These are phyloP conservation scores for Termitomyces sp. DNA, from an alignment of 768 basidiomycete genomes.

Conservation along the genomic window DNA sequence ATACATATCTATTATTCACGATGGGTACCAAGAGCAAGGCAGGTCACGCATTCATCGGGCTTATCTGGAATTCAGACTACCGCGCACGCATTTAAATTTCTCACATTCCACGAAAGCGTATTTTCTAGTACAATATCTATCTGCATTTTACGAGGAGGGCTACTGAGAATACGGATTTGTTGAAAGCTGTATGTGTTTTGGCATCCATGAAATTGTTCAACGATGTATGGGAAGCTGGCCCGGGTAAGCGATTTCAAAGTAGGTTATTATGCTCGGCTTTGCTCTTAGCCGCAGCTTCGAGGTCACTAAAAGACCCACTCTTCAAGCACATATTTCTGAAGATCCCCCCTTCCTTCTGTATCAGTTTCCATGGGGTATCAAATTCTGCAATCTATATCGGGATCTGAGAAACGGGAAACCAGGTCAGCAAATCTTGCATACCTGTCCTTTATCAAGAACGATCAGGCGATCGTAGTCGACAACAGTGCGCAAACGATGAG, in stretches of 20 bases:
- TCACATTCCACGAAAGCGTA: no score
- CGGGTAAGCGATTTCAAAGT: not conserved
- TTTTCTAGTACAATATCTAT: no score
- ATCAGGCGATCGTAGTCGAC: conserved; percentile 81
- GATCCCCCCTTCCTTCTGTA: conserved; percentile 58
- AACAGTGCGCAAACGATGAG: conserved; percentile 72
- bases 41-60: no score
- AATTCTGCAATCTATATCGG: conserved; percentile 50
- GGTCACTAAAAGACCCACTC: conserved; percentile 22
- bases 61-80: no score
- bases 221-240: no score
- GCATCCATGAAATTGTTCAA: no score
- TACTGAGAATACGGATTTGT: no score
- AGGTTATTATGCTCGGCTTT: conserved; percentile 9
- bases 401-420: not conserved
- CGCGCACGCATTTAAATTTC: no score
- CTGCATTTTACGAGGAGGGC: no score
- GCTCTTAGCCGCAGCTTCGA: conserved; percentile 17
- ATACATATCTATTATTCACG: no score
- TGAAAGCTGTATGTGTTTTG: no score
- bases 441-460: conserved; percentile 71
- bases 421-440: conserved; percentile 16
- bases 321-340: conserved; percentile 24
- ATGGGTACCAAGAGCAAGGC: no score
- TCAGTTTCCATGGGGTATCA: conserved; percentile 70